Evolutionary conservation across 1,139 yeast species (phyloP).

Genomic region (Maudiozyma humilis): DNA sequence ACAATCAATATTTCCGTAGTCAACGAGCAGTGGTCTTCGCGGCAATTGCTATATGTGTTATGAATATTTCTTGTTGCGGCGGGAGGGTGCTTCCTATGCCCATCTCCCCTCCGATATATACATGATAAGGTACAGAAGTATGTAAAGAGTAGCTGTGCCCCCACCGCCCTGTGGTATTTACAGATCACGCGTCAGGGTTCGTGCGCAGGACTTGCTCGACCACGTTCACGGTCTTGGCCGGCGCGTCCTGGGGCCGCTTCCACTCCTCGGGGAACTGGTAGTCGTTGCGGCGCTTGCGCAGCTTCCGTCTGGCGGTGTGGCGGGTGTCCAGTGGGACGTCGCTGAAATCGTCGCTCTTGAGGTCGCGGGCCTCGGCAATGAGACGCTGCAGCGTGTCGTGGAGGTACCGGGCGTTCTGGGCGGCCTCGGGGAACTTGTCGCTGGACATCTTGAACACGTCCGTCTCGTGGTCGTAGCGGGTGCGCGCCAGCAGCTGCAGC

Average conservation of each 20-base stretch:
- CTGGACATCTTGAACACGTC: conserved; percentile 56
- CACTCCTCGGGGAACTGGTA: conserved; percentile 69
- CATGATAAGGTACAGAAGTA: no score
- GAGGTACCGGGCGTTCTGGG: conserved; percentile 76
- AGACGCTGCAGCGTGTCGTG: conserved; percentile 57
- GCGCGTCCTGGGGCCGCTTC: conserved; percentile 72
- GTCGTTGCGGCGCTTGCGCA: conserved; percentile 37
- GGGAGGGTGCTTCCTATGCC: no score
- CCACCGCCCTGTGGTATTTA: neutral
- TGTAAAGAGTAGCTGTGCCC: no score
- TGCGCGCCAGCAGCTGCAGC: conserved; percentile 69
- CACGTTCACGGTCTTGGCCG: conserved; percentile 32
- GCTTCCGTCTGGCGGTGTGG: conserved; percentile 44
- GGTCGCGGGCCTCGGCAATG: conserved; percentile 56
- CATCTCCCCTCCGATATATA: no score
- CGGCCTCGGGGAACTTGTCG: conserved; percentile 60
- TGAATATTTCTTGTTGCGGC: no score
- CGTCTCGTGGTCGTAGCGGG: conserved; percentile 58
- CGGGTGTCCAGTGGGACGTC: conserved; percentile 81
- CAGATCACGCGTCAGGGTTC: neutral
- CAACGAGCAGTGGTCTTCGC: no score
- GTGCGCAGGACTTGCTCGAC: conserved; percentile 10
- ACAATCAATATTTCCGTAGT: no score
- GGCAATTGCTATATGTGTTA: no score
- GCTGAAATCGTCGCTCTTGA: conserved; percentile 47